phyloP scores from a whole-genome alignment of 2,329 filamentous ascomycete genomes.

The Didymella lethalis region DNA sequence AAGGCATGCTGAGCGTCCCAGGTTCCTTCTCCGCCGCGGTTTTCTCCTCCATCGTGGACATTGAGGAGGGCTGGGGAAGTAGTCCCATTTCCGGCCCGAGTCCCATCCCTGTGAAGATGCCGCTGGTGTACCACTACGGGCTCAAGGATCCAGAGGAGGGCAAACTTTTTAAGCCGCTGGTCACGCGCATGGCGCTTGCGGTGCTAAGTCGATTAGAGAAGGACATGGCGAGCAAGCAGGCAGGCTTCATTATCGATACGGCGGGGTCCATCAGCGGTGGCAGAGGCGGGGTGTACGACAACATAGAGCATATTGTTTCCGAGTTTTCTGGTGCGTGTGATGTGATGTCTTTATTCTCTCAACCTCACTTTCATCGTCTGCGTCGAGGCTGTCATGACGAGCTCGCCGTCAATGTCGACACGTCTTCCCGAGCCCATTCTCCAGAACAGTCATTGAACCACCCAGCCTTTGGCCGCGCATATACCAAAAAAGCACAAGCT shows the following conservation, averaged over 20 bases:
- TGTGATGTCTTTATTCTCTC: slow-evolving; percentile 19
- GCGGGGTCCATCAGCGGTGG: slow-evolving; percentile 73
- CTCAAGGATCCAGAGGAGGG: slow-evolving; percentile 73
- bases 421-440: too few species aligned
- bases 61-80: slow-evolving; percentile 87
- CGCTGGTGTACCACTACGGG: slow-evolving; percentile 89
- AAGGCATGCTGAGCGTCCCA: slow-evolving; percentile 65
- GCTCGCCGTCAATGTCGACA: too few species aligned
- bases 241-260: slow-evolving; percentile 87
- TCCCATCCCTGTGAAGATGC: slow-evolving; percentile 87
- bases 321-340: slow-evolving; percentile 66
- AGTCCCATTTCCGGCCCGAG: slow-evolving; percentile 91
- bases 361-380: too few species aligned
- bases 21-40: slow-evolving; percentile 87
- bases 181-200: slow-evolving; percentile 79
- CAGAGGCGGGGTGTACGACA: slow-evolving; percentile 71
- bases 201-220: slow-evolving; percentile 80
- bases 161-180: slow-evolving; percentile 74
- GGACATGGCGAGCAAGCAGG: slow-evolving; percentile 72
- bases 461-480: background rate
- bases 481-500: slow-evolving; percentile 21
- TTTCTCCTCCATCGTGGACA: slow-evolving; percentile 85
- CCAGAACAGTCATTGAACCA: too few species aligned
- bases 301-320: slow-evolving; percentile 80
- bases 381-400: background rate